Conservation (phyloP, 164 flowering plant species). For the Piper betle region DNA sequence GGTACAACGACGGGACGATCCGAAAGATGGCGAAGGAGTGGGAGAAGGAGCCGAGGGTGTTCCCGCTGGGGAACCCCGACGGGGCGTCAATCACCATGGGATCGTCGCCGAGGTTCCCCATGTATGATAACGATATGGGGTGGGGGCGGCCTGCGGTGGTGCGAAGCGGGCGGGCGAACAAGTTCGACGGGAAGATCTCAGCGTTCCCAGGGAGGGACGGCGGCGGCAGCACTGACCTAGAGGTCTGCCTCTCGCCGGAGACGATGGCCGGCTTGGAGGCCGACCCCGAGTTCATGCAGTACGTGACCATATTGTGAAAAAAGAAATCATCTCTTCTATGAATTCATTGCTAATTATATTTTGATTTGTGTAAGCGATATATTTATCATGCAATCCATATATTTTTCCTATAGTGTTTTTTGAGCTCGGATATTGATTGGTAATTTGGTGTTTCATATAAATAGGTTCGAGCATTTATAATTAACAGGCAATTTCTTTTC, state of each 20-base stretch:
- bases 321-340: too few relatives aligned
- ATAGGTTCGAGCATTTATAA: too few relatives aligned
- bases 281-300: slow-evolving; percentile 35
- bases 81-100: slow-evolving; percentile 78
- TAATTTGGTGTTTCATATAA: too few relatives aligned
- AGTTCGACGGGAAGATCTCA: slow-evolving; percentile 85
- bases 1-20: slow-evolving; percentile 35
- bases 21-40: slow-evolving; percentile 43
- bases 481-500: too few relatives aligned
- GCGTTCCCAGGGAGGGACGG: slow-evolving; percentile 92
- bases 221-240: slow-evolving; percentile 75
- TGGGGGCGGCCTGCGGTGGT: slow-evolving; percentile 77
- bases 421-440: too few relatives aligned
- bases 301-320: too few relatives aligned
- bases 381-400: too few relatives aligned
- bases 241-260: slow-evolving; percentile 62
- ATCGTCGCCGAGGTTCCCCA: slow-evolving; percentile 77
- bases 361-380: too few relatives aligned
- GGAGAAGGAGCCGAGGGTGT: slow-evolving; percentile 55
- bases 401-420: too few relatives aligned
- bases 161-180: slow-evolving; percentile 68
- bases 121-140: slow-evolving; percentile 87
- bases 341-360: too few relatives aligned
- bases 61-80: slow-evolving; percentile 64
- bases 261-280: slow-evolving; percentile 61